Base-by-base conservation (phyloP, 257 asterid species). In the Phtheirospermum japonicum region DNA sequence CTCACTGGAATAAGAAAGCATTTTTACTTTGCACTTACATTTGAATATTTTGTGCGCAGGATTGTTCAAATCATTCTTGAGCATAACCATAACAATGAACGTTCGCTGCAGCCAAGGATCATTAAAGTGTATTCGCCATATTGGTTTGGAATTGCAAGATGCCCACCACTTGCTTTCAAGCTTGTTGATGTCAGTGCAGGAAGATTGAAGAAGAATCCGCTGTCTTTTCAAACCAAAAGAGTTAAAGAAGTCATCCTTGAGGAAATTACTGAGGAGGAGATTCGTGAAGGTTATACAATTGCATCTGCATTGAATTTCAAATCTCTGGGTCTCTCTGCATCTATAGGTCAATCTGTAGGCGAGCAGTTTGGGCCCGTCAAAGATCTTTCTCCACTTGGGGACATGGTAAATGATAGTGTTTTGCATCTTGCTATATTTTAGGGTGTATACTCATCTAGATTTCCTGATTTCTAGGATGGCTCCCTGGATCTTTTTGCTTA, bases 181-280 rank as follows among this genome's bases (percentile, higher is more conserved):
- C 82, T 93, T 73, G 51, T 82, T 40, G 86, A 83, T 73, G 43
- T 71, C 64, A 68, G 76, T 23, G 82, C 80, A 55, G 80, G 70
- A 70, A 89, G 61, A 67, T 64, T 75, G 55, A 80, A 79, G 72
- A 88, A 77, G 81, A 76, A 77, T 53, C 68, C 87, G 57, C 68
- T 89, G 63, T 81, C 86, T 62, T 80, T 86, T 64, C 79, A 75
- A 51, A 71, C 85, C 33, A 86, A 80, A 66, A 87, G 60, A 67
- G 62, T n/a, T 61, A 74, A 71, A 71, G 94, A 83, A 71, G 82
- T 71, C 50, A 65, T 82, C 72, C 70, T 80, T 31, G 96, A 93
- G 78, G 99, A 93, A 78, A 93, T 93, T 34, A 77, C 94, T 30
- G 90, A 83, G 61, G 99, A 93, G 76, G 99, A 93, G 85, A 73